Base-by-base conservation (phyloP, 148 eudicot genomes). In the Amaranthus palmeri region DNA sequence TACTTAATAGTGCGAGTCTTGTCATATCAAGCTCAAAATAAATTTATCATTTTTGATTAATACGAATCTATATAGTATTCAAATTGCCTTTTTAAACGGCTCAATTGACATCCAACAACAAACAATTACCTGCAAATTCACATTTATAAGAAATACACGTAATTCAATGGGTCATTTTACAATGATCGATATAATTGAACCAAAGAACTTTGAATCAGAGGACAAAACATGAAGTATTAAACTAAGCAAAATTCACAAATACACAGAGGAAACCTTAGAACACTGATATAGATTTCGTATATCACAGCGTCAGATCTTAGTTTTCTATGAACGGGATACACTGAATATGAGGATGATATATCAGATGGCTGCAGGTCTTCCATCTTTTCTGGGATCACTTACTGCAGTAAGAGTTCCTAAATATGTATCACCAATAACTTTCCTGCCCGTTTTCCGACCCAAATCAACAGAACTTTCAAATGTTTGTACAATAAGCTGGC, bases 311-410 rank as follows among this genome's bases (percentile, higher is more conserved):
- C 36, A 25, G 0, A 2, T 25, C 2, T 25, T 25, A 25, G 36
- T 25, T 25, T 25, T 2, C 36, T 25, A 25, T 25, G 36, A 25
- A 25, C 53, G 54, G 17, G 3, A 65, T 46, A 65, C 54, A 46
- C 10, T 6, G 53, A n/a, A 7, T 5, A 41, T 44, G 0, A 54
- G 53, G 69, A 47, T 66, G 55, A 4, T 54, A 64, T 42, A 6
- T 92, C 80, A 91, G 65, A 86, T 70, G 3, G 90, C 91, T 55
- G 98, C 97, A 60, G 96, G 97, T 65, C 72, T 82, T 65, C 92
- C 96, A 76, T 90, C 81, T 80, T 90, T 90, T 72, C 96, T 86
- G 5, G 90, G 90, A 61, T 91, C 91, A 79, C 93, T 83, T 8
- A 93, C 95, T 48, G 90, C 97, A 70, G 90, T 91, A 14, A 93